Base-by-base conservation (phyloP, 306 rosid genomes). In the Begonia fuchsioides region DNA sequence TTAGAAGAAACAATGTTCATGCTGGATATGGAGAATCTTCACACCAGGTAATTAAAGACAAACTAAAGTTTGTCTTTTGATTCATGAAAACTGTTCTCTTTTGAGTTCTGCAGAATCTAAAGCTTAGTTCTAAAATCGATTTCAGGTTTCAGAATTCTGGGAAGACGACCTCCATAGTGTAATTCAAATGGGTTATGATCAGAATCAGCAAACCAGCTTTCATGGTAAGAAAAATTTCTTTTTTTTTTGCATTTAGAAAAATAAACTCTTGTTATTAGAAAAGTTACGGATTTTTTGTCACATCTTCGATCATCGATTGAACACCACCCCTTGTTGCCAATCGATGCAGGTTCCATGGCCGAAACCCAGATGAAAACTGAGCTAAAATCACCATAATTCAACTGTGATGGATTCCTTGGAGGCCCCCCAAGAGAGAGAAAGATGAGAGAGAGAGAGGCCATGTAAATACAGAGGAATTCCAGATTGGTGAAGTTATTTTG, bases 151-250 rank as follows among this genome's bases (percentile, higher is more conserved):
- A 12, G 18, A 59, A 13, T 18, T 69, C 44, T 76, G 69, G 68
- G 83, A 68, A 58, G 79, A 72, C 57, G 83, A 76, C 39, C 83
- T 76, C 39, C 73, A 72, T 47, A 62, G 73, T 10, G 56, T 76
- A 52, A 71, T 76, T 35, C 83, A 76, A 32, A 76, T 72, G 76
- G 73, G 79, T 12, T 68, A 68, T 65, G 66, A 65, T 44, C 79
- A 62, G 52, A 68, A 65, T 61, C 57, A 68, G 62, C 73, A 52
- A 51, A 69, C 60, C 40, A 65, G 38, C 61, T 15, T 59, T 59
- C 59, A 62, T 52, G 76, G 83, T 76, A 72, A 40, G 41, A 4
- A 55, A 16, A 47, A 12, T 3, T 13, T 32, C 39, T 9, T 16
- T 5, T 9, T 16, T 5, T 20, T 20, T 26, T 26, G 35, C 35